A percentile compares a stretch with the other conserved stretches of the same genome.
These are phyloP conservation scores for Penicillium sp. DNA, from an alignment of 2,329 filamentous ascomycete genomes.

Conservation along the genomic window DNA sequence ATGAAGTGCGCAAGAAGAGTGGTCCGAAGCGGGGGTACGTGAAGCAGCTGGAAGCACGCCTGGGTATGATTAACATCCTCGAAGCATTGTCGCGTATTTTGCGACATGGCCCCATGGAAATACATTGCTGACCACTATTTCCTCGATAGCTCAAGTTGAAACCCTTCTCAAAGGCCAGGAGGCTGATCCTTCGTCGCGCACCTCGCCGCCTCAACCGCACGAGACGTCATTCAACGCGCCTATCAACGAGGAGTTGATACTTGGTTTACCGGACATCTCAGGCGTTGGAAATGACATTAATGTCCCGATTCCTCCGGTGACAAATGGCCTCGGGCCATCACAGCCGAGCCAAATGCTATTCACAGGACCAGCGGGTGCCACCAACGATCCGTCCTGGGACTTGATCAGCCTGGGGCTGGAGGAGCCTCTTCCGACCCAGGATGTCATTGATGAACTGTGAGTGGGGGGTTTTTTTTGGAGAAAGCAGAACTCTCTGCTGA, in stretches of 20 bases:
- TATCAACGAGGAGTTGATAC: slow-evolving; percentile 34
- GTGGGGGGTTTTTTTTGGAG: slow-evolving; percentile 13
- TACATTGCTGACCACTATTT: slow-evolving; percentile 16
- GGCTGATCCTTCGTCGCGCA: slow-evolving; percentile 38
- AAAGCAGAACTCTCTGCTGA: slow-evolving; percentile 14
- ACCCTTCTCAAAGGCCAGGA: slow-evolving; percentile 83
- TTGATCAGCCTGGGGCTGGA: slow-evolving; percentile 79
- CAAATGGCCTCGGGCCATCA: slow-evolving; percentile 23
- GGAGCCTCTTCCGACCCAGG: slow-evolving; percentile 75
- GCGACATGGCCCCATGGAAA: not conserved
- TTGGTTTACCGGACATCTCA: slow-evolving; percentile 29
- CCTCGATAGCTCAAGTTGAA: slow-evolving; percentile 78
- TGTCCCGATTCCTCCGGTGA: slow-evolving; percentile 28
- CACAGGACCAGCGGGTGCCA: slow-evolving; percentile 26
- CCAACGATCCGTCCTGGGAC: slow-evolving; percentile 72
- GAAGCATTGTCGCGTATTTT: slow-evolving; percentile 1
- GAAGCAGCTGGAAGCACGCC: slow-evolving; percentile 85
- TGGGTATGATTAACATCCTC: slow-evolving; percentile 65
- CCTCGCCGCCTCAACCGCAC: slow-evolving; percentile 28
- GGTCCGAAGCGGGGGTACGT: slow-evolving; percentile 94
- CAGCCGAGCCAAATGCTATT: slow-evolving; percentile 26
- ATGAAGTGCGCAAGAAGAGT: slow-evolving; percentile 91
- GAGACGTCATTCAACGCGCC: slow-evolving; percentile 31
- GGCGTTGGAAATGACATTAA: slow-evolving; percentile 25
- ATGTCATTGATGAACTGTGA: slow-evolving; percentile 83